Percentiles rank a stretch among this genome's conserved stretches.
Evolutionary conservation across 169 alveolate species (phyloP).

Genomic region (Babesia ovis): DNA sequence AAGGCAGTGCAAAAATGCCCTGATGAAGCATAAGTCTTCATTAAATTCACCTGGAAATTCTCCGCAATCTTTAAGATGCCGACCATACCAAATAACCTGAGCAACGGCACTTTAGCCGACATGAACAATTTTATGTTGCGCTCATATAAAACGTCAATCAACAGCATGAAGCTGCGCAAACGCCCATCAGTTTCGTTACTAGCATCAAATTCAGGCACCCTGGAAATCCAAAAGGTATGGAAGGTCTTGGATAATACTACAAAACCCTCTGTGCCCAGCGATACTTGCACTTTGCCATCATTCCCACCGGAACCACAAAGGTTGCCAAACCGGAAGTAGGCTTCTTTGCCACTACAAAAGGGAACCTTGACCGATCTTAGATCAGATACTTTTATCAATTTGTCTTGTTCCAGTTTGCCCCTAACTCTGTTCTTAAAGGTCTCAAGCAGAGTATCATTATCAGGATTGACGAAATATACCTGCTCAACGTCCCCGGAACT

Average conservation of each 20-base stretch:
- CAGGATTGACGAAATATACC: neutral
- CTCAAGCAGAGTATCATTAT: neutral
- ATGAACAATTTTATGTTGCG: conserved; percentile 9
- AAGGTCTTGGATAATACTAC: conserved; percentile 21
- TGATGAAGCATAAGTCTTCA: neutral
- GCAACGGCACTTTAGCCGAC: conserved; percentile 30
- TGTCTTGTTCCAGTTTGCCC: neutral
- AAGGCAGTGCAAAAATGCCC: neutral
- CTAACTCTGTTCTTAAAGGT: neutral
- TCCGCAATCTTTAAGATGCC: conserved; percentile 52
- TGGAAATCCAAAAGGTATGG: conserved; percentile 32
- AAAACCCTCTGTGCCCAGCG: conserved; percentile 55
- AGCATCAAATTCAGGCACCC: conserved; percentile 64
- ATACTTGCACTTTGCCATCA: neutral
- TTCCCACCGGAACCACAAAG: conserved; percentile 35
- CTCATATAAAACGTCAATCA: conserved; percentile 63
- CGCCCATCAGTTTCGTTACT: conserved; percentile 25
- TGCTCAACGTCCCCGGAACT: neutral
- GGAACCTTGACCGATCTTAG: conserved; percentile 45
- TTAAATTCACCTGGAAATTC: neutral
- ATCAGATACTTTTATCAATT: conserved; percentile 28
- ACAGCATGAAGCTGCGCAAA: conserved; percentile 49
- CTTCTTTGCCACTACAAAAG: conserved; percentile 25
- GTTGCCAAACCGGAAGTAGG: conserved; percentile 41
- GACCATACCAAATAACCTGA: conserved; percentile 46